Evolutionary conservation across 2,329 filamentous ascomycete genomes (phyloP), one percentile per base, ranked within the genome.

Genomic region (Venturia oleaginea): DNA sequence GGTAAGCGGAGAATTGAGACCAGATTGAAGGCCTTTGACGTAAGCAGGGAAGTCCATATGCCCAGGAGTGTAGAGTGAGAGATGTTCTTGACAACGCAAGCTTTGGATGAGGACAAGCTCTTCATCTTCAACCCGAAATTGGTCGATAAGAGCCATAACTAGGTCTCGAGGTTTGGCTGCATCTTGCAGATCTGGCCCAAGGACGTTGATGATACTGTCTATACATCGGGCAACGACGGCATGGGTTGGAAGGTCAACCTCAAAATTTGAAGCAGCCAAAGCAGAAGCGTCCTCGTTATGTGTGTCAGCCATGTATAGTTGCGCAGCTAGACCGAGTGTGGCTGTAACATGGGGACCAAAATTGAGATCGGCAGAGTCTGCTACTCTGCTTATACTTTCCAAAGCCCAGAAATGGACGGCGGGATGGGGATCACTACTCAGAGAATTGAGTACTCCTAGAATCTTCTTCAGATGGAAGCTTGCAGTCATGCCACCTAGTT

Each of bases 381-480:
- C 90, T 15, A 96, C 92, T 62, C 90, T 82, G 2, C 90, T 88
- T 37, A 99, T 76, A 11, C 91, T 93, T 73, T 97, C 92, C 55
- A 99, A 80, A 2, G 95, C 93, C 92, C 92, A 97, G 73, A 93
- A 96, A 75, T 99, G 94, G 10, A 99, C 94, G 0, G 90, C 87
- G 0, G 94, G 92, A 73, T 99, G 94, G 24, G 93, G 91, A 72
- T 99, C 94, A 69, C 92, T 96, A 74, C 92, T 93, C 11, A 99
- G 82, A 8, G 94, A 97, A 89, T 97, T 96, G n/a, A 99, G 79
- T 46, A 99, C 95, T 22, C 93, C 90, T n/a, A 97, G 84, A 61
- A 99, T 97, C 1, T 92, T 97, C 78, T 97, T 97, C 61, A 99
- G 82, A 73, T 99, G 94, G 70, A 94, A 92, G 3, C 92, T 92